Evolutionary conservation across 2,329 filamentous ascomycete genomes (phyloP).

Genomic region (Verticillium longisporum): DNA sequence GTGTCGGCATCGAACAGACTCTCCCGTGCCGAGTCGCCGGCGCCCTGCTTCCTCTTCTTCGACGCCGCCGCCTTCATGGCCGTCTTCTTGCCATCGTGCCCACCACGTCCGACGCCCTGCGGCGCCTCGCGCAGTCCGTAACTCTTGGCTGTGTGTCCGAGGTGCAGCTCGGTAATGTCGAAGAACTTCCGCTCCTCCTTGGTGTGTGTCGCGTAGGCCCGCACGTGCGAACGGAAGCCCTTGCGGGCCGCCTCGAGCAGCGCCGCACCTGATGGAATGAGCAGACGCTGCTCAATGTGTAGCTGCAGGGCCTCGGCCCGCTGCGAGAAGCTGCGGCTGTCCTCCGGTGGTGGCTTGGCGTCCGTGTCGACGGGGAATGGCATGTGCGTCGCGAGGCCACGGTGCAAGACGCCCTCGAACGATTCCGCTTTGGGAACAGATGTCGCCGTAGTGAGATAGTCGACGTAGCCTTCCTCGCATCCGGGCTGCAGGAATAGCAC

Average conservation of each 20-base stretch:
- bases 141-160: conserved; percentile 90
- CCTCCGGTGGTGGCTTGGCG: conserved; percentile 29
- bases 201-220: conserved; percentile 91
- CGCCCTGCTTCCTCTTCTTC: conserved; percentile 10
- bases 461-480: conserved; percentile 84
- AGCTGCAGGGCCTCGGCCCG: conserved; percentile 51
- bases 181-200: conserved; percentile 80
- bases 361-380: conserved; percentile 67
- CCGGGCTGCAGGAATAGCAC: conserved; percentile 87
- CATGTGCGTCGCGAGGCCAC: conserved; percentile 55
- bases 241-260: conserved; percentile 75
- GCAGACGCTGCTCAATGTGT: conserved; percentile 52
- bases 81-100: conserved; percentile 40
- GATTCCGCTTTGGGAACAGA: conserved; percentile 41
- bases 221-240: conserved; percentile 85
- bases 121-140: conserved; percentile 88
- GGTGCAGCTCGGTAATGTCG: conserved; percentile 83
- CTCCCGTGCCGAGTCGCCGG: conserved; percentile 16
- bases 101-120: conserved; percentile 64
- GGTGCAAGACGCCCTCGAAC: conserved; percentile 53
- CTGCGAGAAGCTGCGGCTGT: conserved; percentile 34
- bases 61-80: conserved; percentile 24
- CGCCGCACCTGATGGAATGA: conserved; percentile 36
- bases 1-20: conserved; percentile 29
- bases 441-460: conserved; percentile 50